Conservation (phyloP, 331 rosid genomes). For the Malus hybrid region DNA sequence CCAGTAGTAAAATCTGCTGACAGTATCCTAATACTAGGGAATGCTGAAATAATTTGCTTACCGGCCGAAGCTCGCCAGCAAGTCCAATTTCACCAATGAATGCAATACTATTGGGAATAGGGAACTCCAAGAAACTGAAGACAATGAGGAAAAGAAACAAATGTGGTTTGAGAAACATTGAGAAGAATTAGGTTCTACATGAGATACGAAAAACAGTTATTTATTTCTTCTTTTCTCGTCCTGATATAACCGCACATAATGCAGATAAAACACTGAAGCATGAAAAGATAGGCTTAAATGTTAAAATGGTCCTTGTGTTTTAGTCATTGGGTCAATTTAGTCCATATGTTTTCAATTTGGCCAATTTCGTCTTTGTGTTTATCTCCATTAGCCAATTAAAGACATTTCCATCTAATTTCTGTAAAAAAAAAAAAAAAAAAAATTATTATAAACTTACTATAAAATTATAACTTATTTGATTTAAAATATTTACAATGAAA, state of each 20-base stretch:
- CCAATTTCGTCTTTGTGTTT: too few relatives aligned
- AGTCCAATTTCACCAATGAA: conserved; percentile 96
- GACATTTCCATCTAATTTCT: too few relatives aligned
- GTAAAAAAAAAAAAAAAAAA: too few relatives aligned
- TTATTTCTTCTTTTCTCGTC: not conserved
- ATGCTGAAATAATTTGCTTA: conserved; percentile 29
- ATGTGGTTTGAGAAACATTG: not conserved
- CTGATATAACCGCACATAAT: not conserved
- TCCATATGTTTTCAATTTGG: too few relatives aligned
- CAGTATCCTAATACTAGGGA: not conserved
- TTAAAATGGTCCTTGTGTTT: too few relatives aligned
- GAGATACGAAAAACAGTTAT: not conserved
- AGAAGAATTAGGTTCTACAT: not conserved
- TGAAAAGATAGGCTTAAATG: not conserved
- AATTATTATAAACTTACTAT: too few relatives aligned
- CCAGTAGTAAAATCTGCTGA: not conserved
- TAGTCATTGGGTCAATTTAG: too few relatives aligned
- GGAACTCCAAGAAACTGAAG: conserved; percentile 81
- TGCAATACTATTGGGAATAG: conserved; percentile 68
- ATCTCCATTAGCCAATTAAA: too few relatives aligned
- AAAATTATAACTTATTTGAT: too few relatives aligned
- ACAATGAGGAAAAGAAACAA: not conserved
- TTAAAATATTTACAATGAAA: too few relatives aligned
- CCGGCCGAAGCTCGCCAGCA: conserved; percentile 85
- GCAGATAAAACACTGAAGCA: not conserved